Base-by-base conservation (phyloP, 305 asterid species). In the Withania somnifera region DNA sequence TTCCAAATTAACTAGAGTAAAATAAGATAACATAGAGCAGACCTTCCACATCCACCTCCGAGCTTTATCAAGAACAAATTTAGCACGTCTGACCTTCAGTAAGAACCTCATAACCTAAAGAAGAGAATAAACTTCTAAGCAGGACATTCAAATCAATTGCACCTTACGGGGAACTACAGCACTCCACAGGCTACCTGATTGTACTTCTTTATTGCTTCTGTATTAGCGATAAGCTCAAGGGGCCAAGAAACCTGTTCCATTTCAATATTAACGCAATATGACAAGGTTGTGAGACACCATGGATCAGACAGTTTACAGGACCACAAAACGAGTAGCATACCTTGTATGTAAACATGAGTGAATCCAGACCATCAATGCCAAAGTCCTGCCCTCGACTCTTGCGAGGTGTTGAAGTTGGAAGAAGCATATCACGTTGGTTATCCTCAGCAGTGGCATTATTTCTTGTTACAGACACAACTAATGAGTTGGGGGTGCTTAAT, bases 31-130 rank as follows among this genome's bases (percentile, higher is more conserved):
- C 73, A 80, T 69, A 86, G 61, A 79, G 78, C 68, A 67, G 82
- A 95, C 99, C 97, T 96, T 96, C 98, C 97, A 96, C 98, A 94
- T 96, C 98, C 97, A 93, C 89, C 90, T 90, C 80, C 98, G 92
- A 84, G 93, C 91, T 88, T 96, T 93, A 84, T 96, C 99, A 78
- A 96, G 98, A 79, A 93, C 98, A 82, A 88, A 96, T 85, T 94
- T 96, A 73, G 99, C 99, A 83, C 97, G 98, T 84, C 90, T 96
- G 68, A 96, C 94, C 86, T 94, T 96, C 92, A 96, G 87, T 85
- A 96, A 91, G 89, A 93, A 96, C 88, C 87, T 87, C 98, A 96
- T 96, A 78, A 96, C 98, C 99, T 95, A 87, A 82, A 86, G 77
- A 81, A 84, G 67, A 82, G 24, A 32, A 79, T 6, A 79, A 80